Evolutionary conservation across 352 stramenopile genomes (phyloP).

Genomic region (Phytophthora sojae): DNA sequence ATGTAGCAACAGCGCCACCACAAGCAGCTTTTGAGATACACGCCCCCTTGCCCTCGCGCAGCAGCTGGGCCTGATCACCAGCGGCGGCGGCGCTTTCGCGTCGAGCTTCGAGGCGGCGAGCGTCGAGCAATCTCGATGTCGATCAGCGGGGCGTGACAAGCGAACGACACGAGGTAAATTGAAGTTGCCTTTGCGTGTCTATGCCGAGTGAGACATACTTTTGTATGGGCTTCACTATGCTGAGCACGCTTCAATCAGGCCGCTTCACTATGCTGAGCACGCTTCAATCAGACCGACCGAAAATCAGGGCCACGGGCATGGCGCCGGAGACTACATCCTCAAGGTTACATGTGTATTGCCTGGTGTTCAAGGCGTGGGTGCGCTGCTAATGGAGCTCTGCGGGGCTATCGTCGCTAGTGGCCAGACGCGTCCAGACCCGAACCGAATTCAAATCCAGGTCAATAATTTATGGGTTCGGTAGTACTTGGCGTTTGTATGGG

Average conservation of each 20-base stretch:
- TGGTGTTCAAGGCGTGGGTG: too few species aligned
- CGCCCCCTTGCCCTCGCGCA: slow-evolving; percentile 1
- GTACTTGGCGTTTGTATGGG: slow-evolving; percentile 31
- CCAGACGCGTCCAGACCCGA: not conserved
- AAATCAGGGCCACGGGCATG: not conserved
- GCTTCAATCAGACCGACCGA: not conserved
- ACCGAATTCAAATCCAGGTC: not conserved
- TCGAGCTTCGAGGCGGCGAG: not conserved
- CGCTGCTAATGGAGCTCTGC: not conserved
- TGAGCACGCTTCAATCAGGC: too few species aligned
- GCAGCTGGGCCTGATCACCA: not conserved
- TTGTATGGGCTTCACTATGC: not conserved
- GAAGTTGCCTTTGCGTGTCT: slow-evolving; percentile 31
- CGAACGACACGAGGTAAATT: slow-evolving; percentile 14
- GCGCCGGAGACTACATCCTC: not conserved
- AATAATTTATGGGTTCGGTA: slow-evolving; percentile 7
- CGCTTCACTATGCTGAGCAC: not conserved
- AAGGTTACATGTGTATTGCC: too few species aligned
- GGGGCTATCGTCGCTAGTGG: not conserved
- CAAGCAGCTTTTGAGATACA: not conserved
- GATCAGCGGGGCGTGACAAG: not conserved
- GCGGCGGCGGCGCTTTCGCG: not conserved
- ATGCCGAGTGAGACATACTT: slow-evolving; percentile 18
- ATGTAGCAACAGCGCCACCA: not conserved
- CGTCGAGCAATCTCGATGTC: too few species aligned